Conservation (phyloP, 1,139 yeast genomes). For the Geotrichum reessii region DNA sequence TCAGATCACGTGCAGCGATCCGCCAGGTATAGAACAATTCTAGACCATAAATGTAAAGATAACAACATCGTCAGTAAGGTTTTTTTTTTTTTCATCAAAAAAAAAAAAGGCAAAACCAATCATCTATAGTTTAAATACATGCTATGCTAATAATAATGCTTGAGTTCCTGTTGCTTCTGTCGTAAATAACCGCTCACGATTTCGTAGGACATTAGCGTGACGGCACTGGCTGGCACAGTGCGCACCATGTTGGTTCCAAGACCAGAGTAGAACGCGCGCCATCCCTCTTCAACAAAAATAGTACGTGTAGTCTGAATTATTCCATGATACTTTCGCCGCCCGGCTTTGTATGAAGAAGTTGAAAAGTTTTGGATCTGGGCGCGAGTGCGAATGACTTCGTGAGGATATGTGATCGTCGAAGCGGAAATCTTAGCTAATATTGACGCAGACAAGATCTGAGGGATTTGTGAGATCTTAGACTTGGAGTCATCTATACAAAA, state of each 20-base stretch:
- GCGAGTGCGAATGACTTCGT: conserved; percentile 88
- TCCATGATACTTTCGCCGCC: conserved; percentile 33
- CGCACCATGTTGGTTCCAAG: conserved; percentile 78
- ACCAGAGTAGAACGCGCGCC: conserved; percentile 84
- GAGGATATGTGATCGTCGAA: conserved; percentile 86
- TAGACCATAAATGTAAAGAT: background rate
- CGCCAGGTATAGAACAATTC: background rate
- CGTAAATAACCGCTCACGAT: conserved; percentile 60
- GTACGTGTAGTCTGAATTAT: conserved; percentile 45
- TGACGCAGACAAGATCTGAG: conserved; percentile 60
- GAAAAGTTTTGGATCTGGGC: conserved; percentile 53
- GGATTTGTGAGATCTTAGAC: conserved; percentile 15
- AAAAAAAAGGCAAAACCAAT: background rate
- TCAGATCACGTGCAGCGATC: background rate
- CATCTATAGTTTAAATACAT: background rate
- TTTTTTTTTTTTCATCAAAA: no score
- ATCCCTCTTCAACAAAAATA: conserved; percentile 66
- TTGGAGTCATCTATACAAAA: conserved; percentile 33
- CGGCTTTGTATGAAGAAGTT: background rate
- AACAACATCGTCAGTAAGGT: background rate
- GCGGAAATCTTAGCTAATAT: conserved; percentile 85
- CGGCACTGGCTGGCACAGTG: conserved; percentile 93
- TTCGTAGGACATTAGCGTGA: conserved; percentile 90
- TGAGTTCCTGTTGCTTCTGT: conserved; percentile 3
- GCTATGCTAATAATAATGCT: background rate